Percentiles rank a stretch among this genome's conserved stretches.
Conservation (phyloP, 345 rosid species). For the Populus alba region DNA sequence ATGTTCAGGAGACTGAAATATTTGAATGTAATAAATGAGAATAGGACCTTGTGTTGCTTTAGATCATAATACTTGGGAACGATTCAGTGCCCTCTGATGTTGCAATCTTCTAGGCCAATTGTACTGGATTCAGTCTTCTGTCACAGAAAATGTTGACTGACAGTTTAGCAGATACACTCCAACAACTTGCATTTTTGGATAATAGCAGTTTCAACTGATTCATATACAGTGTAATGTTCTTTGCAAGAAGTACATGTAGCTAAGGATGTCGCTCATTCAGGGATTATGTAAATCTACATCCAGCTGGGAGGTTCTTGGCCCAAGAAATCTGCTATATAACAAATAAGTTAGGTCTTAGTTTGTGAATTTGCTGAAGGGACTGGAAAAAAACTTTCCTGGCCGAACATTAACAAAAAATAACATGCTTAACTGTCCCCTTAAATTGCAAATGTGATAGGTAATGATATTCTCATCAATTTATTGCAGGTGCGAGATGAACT, state of each 20-base stretch:
- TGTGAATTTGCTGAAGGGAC: not conserved
- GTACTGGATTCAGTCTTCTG: not conserved
- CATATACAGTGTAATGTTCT: not conserved
- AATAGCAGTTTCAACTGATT: not conserved
- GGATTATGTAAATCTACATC: not conserved
- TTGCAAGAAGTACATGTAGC: not conserved
- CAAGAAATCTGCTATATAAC: not conserved
- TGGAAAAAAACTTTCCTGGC: not conserved
- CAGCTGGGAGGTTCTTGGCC: not conserved
- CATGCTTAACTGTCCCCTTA: not conserved
- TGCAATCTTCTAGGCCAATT: not conserved
- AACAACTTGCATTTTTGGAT: not conserved
- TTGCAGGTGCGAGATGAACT: slow-evolving; percentile 94
- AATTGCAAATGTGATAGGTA: not conserved
- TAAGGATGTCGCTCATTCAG: not conserved
- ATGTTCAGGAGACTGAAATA: not conserved
- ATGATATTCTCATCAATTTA: slow-evolving; percentile 5
- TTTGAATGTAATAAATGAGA: not conserved
- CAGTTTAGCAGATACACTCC: not conserved
- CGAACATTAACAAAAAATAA: not conserved
- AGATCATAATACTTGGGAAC: not conserved
- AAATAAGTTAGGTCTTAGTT: not conserved
- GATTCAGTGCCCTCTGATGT: not conserved
- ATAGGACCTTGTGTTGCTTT: not conserved
- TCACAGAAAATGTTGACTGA: not conserved